Percentiles rank a stretch among this genome's conserved stretches.
phyloP scores from a whole-genome alignment of 495 filamentous ascomycete genomes.

The Penicillium taxi region DNA sequence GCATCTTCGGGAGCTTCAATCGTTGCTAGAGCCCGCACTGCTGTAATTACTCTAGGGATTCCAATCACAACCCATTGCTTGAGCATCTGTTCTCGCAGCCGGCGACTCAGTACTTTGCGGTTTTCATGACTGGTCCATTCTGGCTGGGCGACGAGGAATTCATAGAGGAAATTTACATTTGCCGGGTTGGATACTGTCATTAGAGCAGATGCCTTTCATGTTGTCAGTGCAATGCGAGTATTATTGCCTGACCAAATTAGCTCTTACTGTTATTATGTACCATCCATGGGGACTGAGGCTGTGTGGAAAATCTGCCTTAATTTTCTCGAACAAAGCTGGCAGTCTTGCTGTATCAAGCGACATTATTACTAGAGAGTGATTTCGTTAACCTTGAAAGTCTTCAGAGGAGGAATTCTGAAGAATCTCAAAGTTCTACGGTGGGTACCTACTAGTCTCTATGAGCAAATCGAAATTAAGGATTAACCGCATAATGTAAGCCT shows the following conservation, averaged over 20 bases:
- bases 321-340: not conserved
- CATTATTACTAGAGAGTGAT: constrained; percentile 1
- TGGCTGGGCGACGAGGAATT: constrained; percentile 1
- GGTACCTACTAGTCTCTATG: too few species aligned
- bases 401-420: too few species aligned
- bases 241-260: not conserved
- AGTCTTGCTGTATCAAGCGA: not conserved
- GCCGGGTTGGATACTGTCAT: constrained; percentile 1
- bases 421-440: too few species aligned
- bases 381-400: too few species aligned
- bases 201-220: not conserved
- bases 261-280: constrained; percentile 2
- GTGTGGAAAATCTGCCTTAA: constrained; percentile 1
- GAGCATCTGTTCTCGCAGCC: constrained; percentile 1
- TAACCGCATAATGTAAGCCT: too few species aligned
- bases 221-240: not conserved
- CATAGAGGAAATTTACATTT: not conserved
- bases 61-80: constrained; percentile 3
- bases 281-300: constrained; percentile 1
- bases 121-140: constrained; percentile 1
- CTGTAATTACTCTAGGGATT: constrained; percentile 1
- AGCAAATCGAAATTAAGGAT: too few species aligned
- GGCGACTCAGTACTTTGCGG: not conserved
- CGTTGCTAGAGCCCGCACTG: not conserved
- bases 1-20: not conserved